These are phyloP conservation scores for Wickerhamomyces canadensis DNA, from an alignment of 805 yeast species.

Conservation along the genomic window DNA sequence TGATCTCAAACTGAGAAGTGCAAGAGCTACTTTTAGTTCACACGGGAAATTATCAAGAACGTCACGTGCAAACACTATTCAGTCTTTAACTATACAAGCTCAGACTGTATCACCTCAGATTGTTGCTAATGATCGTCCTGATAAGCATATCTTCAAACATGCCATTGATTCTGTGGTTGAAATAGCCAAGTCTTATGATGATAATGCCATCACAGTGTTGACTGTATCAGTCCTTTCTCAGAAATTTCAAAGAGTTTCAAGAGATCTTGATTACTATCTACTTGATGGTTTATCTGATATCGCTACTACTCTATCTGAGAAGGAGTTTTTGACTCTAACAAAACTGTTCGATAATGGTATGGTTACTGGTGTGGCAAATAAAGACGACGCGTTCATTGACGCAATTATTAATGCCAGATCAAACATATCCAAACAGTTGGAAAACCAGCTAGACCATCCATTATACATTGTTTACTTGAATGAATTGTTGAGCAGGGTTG, in stretches of 20 bases:
- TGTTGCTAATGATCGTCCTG: slow-evolving; percentile 3
- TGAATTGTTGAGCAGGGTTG: slow-evolving; percentile 61
- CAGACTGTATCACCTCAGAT: slow-evolving; percentile 4
- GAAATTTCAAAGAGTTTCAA: slow-evolving; percentile 48
- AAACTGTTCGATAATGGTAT: slow-evolving; percentile 51
- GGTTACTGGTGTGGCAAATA: slow-evolving; percentile 36
- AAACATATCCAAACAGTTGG: slow-evolving; percentile 32
- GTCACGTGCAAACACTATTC: slow-evolving; percentile 18
- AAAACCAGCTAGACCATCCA: slow-evolving; percentile 30
- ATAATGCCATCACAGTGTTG: slow-evolving; percentile 67
- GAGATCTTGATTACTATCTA: slow-evolving; percentile 49
- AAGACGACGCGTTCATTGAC: slow-evolving; percentile 31
- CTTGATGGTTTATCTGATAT: slow-evolving; percentile 59
- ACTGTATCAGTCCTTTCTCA: slow-evolving; percentile 81
- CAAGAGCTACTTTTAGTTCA: slow-evolving; percentile 18
- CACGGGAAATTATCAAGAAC: slow-evolving; percentile 8
- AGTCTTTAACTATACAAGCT: slow-evolving; percentile 8
- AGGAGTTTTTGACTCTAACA: slow-evolving; percentile 62
- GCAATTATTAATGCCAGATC: slow-evolving; percentile 47
- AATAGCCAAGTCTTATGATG: slow-evolving; percentile 61
- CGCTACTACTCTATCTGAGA: slow-evolving; percentile 53
- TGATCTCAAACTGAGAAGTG: slow-evolving; percentile 29
- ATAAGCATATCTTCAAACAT: slow-evolving; percentile 45
- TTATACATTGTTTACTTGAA: slow-evolving; percentile 52
- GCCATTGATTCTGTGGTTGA: slow-evolving; percentile 64